phyloP scores from a whole-genome alignment of 163 green algal species.

The Chloroidium sp. region DNA sequence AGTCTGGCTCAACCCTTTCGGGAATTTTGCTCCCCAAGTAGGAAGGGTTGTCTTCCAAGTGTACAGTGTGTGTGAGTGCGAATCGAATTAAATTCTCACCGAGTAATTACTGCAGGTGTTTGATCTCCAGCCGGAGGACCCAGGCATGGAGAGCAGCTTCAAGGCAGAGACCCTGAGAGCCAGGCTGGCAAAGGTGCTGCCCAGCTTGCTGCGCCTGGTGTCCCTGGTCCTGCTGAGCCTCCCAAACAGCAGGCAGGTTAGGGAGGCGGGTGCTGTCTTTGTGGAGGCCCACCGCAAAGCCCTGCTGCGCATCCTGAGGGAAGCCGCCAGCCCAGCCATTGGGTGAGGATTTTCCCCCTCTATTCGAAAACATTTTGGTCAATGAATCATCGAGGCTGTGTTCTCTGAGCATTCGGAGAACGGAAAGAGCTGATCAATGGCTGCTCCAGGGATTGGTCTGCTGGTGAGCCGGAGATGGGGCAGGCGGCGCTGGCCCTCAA shows the following conservation, averaged over 20 bases:
- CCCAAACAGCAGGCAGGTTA: slow-evolving; percentile 30
- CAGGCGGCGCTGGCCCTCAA: slow-evolving; percentile 43
- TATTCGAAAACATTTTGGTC: no score
- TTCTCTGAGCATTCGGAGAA: no score
- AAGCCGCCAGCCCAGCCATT: slow-evolving; percentile 27
- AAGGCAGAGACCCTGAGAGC: slow-evolving; percentile 8
- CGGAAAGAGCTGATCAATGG: no score
- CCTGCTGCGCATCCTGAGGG: slow-evolving; percentile 37
- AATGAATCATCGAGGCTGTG: no score
- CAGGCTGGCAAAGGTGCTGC: slow-evolving; percentile 26
- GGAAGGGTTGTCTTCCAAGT: neutral
- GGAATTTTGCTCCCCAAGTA: no score
- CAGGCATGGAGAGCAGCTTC: slow-evolving; percentile 35
- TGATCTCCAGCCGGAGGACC: slow-evolving; percentile 15
- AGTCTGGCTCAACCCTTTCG: no score
- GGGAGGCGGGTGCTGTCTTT: slow-evolving; percentile 34
- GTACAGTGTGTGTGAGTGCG: neutral
- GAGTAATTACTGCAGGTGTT: neutral
- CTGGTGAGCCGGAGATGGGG: slow-evolving; percentile 31
- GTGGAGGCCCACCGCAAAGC: slow-evolving; percentile 34
- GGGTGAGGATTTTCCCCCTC: no score
- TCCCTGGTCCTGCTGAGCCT: slow-evolving; percentile 37
- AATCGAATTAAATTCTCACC: neutral
- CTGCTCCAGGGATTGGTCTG: neutral
- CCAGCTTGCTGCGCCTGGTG: slow-evolving; percentile 49